Evolutionary conservation across 345 rosid genomes (phyloP), one percentile per base, ranked within the genome.

Genomic region (Balakata baccata): DNA sequence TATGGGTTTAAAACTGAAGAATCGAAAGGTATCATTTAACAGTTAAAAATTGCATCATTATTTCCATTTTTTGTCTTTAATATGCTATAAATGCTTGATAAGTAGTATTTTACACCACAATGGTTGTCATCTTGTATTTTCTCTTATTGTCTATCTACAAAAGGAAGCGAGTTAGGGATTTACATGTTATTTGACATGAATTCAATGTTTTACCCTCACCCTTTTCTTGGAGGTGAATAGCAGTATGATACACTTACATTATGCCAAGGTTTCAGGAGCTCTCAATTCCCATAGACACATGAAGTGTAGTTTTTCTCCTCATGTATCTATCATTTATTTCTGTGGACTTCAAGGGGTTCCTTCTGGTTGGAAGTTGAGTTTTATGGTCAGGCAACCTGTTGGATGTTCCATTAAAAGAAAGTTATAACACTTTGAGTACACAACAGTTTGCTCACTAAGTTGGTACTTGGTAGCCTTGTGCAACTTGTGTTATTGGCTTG

Each of bases 1-100:
- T 84, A 95, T 95, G 98, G 98, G 99, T 74, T 85, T 95, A 81
- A 91, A 88, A 87, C 83, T 95, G 83, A 95, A 91, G 84, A 95
- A 95, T 78, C 97, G 99, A 81, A 95, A 94, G 96, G 99, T 95
- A 86, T 25, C 8, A 22, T 18, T 66, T 64, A 39, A 13, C 17
- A 0, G 14, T 3, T 43, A 65, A 54, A 37, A 37, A 23, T 64
- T 65, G 37, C 50, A 46, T 64, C 66, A 29, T 52, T 56, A 45
- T 51, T 38, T 77, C 50, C 41, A 64, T 10, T 70, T 12, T 10
- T 57, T 34, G 4, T 39, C 50, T 68, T 61, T 12, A 12, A 29
- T 59, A 66, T 62, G 47, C 53, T 43, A 41, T 16, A 66, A 47
- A 61, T 75, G 7, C 64, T n/a, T 13, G 38, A 23, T 20, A 60